Base-by-base conservation (phyloP, 805 yeast genomes). In the Kodamaea jinghongensis region DNA sequence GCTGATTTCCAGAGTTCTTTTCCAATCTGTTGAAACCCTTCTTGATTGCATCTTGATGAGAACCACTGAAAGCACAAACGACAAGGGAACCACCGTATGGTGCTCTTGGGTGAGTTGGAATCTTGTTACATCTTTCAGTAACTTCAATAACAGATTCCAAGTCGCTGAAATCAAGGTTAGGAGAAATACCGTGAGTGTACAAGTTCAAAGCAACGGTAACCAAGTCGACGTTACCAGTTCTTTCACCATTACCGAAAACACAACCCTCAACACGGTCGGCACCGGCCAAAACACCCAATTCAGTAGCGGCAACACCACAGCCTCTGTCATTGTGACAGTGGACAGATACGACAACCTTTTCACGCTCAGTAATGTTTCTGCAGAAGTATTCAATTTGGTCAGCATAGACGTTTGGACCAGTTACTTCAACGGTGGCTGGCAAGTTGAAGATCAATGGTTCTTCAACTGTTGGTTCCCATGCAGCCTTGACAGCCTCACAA, bases 221-320 rank as follows among this genome's bases (percentile, higher is more conserved):
- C 47, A 83, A 68, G 61, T 83, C 91, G 50, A 83, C 90, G 59
- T 83, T 83, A 67, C 91, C 91, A 20, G 91, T 83, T 67, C 91
- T 73, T 71, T 83, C 91, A 65, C 91, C 91, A 61, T 83, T 83
- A 55, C 90, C 90, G 48, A 83, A 83, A 30, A 83, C 69, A 70
- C 90, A 83, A 42, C 91, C 91, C 64, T 83, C 91, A 37, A 83
- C 86, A 69, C 91, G 75, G 63, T 83, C 90, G 44, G 86, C 91
- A 55, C 91, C 91, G n/a, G 89, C 91, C 54, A 83, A 65, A 23
- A 81, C 51, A 52, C 88, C 90, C 45, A 83, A 68, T 60, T 83
- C 91, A 33, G 87, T 72, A 17, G 91, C 91, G 32, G 91, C 91
- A 40, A 83, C 89, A 56, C 87, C 89, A 58, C 87, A 82, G 14